These are phyloP conservation scores for Penicillium egyptiacum DNA, from an alignment of 495 filamentous ascomycete genomes.

Conservation along the genomic window DNA sequence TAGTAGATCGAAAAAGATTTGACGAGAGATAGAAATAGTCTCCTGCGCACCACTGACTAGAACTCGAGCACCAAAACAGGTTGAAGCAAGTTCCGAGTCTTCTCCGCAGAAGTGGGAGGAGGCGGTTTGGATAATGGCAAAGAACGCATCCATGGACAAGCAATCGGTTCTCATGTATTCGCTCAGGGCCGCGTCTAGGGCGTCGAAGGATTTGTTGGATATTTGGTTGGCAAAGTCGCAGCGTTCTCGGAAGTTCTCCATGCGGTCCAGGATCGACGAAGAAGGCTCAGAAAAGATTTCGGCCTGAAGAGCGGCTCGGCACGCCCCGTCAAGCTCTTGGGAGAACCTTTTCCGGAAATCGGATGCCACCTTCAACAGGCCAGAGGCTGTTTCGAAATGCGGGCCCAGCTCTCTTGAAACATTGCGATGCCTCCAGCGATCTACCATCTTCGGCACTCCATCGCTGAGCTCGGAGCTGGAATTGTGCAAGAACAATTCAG, in stretches of 20 bases:
- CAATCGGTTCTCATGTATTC: slow-evolving; percentile 40
- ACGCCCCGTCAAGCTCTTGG: slow-evolving; percentile 59
- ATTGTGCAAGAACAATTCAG: slow-evolving; percentile 64
- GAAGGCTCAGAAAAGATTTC: slow-evolving; percentile 72
- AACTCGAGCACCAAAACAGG: slow-evolving; percentile 68
- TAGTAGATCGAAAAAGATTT: slow-evolving; percentile 74
- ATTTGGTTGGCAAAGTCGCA: slow-evolving; percentile 71
- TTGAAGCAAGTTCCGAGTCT: slow-evolving; percentile 51
- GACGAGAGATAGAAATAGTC: slow-evolving; percentile 63
- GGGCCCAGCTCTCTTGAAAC: slow-evolving; percentile 40
- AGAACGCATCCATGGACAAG: slow-evolving; percentile 54
- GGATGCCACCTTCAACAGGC: slow-evolving; percentile 58
- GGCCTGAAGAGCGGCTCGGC: slow-evolving; percentile 56
- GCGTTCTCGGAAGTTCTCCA: slow-evolving; percentile 69
- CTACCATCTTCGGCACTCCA: slow-evolving; percentile 38
- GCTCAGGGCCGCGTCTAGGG: slow-evolving; percentile 40
- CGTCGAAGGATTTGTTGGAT: slow-evolving; percentile 65
- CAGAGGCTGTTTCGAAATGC: slow-evolving; percentile 40
- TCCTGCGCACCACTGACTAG: slow-evolving; percentile 77
- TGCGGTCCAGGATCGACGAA: slow-evolving; percentile 63
- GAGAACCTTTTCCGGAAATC: slow-evolving; percentile 59
- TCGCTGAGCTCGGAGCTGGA: slow-evolving; percentile 33
- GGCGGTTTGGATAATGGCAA: slow-evolving; percentile 46
- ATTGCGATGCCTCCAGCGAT: slow-evolving; percentile 48
- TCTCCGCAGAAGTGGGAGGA: slow-evolving; percentile 42